A percentile compares a stretch with the other conserved stretches of the same genome.
Conservation (phyloP, 139 green algal species). For the Gonium pectorale region DNA sequence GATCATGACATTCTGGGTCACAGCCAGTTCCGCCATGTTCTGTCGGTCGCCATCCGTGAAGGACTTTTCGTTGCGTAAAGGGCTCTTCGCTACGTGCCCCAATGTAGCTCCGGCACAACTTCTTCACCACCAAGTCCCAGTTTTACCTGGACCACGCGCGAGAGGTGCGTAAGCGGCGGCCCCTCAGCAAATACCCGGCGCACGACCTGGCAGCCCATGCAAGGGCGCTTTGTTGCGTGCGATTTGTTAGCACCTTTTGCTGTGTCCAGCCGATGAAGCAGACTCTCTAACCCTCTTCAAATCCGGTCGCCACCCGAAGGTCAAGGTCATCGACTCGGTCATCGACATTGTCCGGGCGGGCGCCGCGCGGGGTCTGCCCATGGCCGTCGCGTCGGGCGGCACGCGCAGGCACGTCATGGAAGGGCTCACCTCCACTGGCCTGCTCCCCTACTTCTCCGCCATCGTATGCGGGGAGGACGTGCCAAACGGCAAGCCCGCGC, state of each 20-base stretch:
- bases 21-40: no score
- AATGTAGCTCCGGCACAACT: slow-evolving; percentile 23
- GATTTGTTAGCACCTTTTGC: no score
- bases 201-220: no score
- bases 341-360: slow-evolving; percentile 35
- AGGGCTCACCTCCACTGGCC: slow-evolving; percentile 42
- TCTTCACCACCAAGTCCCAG: slow-evolving; percentile 34
- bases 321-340: slow-evolving; percentile 39
- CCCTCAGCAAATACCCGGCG: no score
- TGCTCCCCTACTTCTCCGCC: slow-evolving; percentile 48
- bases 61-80: no score
- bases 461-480: slow-evolving; percentile 58
- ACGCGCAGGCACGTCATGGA: slow-evolving; percentile 50
- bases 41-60: no score
- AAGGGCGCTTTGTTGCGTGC: no score
- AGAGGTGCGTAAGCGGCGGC: not conserved
- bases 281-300: no score
- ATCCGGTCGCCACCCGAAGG: no score
- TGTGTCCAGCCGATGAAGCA: no score
- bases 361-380: slow-evolving; percentile 48
- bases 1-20: no score
- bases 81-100: no score
- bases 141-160: slow-evolving; percentile 39
- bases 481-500: slow-evolving; percentile 61
- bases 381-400: slow-evolving; percentile 59